Evolutionary conservation across 805 yeast genomes (phyloP), one percentile per base, ranked within the genome.

Genomic region (Sungouiella blattae): DNA sequence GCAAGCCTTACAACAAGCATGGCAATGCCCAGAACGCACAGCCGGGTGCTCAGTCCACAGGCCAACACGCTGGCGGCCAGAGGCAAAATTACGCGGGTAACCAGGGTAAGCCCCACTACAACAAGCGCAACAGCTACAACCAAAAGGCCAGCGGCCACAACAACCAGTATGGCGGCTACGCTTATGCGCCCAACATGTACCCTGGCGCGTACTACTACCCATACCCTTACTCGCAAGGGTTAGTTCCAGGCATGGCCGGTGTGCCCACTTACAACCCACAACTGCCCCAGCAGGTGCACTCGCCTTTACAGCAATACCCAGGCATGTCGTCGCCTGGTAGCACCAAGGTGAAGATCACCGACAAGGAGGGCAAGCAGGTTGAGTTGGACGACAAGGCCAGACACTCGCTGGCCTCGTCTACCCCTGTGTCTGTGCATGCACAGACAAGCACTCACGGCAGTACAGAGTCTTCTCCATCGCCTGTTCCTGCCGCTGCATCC

Each of bases 311-410:
- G 11, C 44, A 32, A 16, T 43, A 32, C 27, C 30, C 49, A 4
- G 31, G 25, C 18, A 34, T 31, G n/a, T 22, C 45, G 11, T 37
- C 44, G 20, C 38, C 49, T 15, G 45, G 49, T 8, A 45, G 50
- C 11, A 33, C 44, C 3, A 64, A 58, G 46, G 57, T 67, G 20
- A 65, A 58, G 41, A 54, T 67, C 36, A 66, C 71, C 24, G 67
- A 65, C 35, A 64, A 61, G 48, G 70, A 65, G 28, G 73, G 72
- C 5, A 64, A 60, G 37, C 63, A 55, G 29, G 58, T 66, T 26
- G 69, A 66, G 41, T 62, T 64, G 41, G 71, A 67, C 34, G 71
- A 63, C 29, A 64, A 64, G 53, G n/a, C n/a, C n/a, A 62, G 57
- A 45, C 49, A 53, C 21, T 36, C 52, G n/a, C 40, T 47, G 20